phyloP scores from a whole-genome alignment of 2,329 filamentous ascomycete species.

The Talaromyces funiculosus region DNA sequence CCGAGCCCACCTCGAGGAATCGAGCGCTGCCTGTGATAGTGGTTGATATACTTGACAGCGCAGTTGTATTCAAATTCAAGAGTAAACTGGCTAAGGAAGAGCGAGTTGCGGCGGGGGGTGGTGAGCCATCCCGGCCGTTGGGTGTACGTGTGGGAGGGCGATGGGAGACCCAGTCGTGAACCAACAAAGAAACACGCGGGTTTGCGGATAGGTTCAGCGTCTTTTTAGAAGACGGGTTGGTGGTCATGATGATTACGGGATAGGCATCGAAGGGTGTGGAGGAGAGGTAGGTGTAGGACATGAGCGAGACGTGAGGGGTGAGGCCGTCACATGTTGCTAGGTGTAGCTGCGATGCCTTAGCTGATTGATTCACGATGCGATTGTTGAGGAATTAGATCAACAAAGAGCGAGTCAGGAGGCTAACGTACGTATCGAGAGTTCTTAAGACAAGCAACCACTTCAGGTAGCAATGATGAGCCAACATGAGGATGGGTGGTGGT shows the following conservation, averaged over 20 bases:
- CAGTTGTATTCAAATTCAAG: conserved; percentile 84
- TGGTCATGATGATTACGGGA: conserved; percentile 96
- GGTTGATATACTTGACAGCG: conserved; percentile 79
- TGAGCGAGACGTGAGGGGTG: conserved; percentile 85
- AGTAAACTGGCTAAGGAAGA: conserved; percentile 77
- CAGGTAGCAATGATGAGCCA: conserved; percentile 66
- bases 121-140: conserved; percentile 54
- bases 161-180: conserved; percentile 96
- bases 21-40: conserved; percentile 87
- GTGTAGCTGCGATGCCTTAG: conserved; percentile 62
- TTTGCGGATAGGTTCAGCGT: conserved; percentile 76
- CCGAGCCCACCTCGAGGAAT: conserved; percentile 65
- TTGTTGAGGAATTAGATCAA: no score
- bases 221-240: conserved; percentile 64
- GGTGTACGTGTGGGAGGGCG: conserved; percentile 68
- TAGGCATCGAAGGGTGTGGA: conserved; percentile 61
- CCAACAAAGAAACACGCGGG: conserved; percentile 83
- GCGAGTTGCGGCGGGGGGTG: conserved; percentile 55
- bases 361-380: not conserved
- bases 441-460: conserved; percentile 85
- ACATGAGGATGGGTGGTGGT: conserved; percentile 66
- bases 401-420: no score
- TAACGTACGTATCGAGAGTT: conserved; percentile 80
- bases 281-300: conserved; percentile 98
- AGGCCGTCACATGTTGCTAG: conserved; percentile 83